Percentiles rank a stretch among this genome's conserved stretches.
phyloP scores from a whole-genome alignment of 1,284 basidiomycete species.

The Cutaneotrichosporon curvatum region DNA sequence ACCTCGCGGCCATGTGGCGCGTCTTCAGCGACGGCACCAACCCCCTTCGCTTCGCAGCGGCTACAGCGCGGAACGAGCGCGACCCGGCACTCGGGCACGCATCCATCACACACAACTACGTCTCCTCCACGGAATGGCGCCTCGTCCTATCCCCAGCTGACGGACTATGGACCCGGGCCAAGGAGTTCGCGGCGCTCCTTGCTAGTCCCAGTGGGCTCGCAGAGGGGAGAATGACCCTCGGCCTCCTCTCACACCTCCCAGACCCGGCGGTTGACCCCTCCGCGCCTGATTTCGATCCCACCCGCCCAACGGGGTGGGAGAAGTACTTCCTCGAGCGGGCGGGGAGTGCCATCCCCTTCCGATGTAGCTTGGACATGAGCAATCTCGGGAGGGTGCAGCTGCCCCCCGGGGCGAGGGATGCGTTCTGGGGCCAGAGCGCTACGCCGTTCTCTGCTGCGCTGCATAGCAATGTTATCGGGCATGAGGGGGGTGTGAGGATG shows the following conservation, averaged over 20 bases:
- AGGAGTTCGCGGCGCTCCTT: background rate
- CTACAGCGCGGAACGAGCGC: constrained; percentile 24
- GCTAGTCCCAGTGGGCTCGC: background rate
- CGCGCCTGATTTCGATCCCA: constrained; percentile 10
- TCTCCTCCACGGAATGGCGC: constrained; percentile 14
- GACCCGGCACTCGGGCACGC: constrained; percentile 19
- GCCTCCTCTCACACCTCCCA: constrained; percentile 31
- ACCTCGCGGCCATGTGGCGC: constrained; percentile 25
- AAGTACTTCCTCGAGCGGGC: constrained; percentile 25
- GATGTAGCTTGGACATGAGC: constrained; percentile 22
- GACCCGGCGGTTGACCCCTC: constrained; percentile 12
- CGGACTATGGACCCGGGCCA: constrained; percentile 24
- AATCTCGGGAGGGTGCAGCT: constrained; percentile 30
- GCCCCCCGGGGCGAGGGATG: constrained; percentile 23
- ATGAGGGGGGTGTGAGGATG: constrained; percentile 27
- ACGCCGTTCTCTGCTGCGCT: constrained; percentile 21
- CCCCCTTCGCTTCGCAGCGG: constrained; percentile 3
- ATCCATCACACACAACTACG: constrained; percentile 29
- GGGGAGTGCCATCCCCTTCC: constrained; percentile 9
- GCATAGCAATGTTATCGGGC: constrained; percentile 23
- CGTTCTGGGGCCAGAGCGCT: constrained; percentile 29
- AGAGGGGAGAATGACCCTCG: constrained; percentile 23
- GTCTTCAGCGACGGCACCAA: background rate
- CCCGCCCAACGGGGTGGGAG: constrained; percentile 35
- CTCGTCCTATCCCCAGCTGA: constrained; percentile 6